Conservation (phyloP, 805 yeast species). For the Saccharomyces kudriavzevii region DNA sequence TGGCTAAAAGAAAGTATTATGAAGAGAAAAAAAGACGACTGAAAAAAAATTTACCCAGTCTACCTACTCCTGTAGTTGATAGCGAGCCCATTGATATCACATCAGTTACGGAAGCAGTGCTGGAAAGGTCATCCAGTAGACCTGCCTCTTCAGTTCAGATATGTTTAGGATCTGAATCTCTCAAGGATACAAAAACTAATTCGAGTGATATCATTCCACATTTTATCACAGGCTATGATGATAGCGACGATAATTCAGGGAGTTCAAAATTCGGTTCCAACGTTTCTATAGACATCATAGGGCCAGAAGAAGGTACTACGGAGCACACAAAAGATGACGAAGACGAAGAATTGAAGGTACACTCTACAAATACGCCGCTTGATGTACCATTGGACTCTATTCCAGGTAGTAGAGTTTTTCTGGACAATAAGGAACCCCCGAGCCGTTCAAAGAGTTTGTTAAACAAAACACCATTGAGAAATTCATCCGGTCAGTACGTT, state of each 20-base stretch:
- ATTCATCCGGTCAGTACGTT: slow-evolving; percentile 1
- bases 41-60: slow-evolving; percentile 19
- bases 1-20: slow-evolving; percentile 59
- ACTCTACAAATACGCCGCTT: slow-evolving; percentile 15
- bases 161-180: neutral
- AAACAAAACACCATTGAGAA: slow-evolving; percentile 21
- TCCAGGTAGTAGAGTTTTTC: slow-evolving; percentile 3
- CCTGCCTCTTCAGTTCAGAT: slow-evolving; percentile 14
- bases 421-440: neutral
- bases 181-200: slow-evolving; percentile 1
- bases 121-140: slow-evolving; percentile 17
- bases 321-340: neutral
- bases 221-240: neutral
- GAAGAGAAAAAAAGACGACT: slow-evolving; percentile 26
- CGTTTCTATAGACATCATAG: slow-evolving; percentile 1
- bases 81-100: slow-evolving; percentile 1
- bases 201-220: slow-evolving; percentile 5
- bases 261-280: slow-evolving; percentile 9
- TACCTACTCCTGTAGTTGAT: slow-evolving; percentile 7
- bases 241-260: slow-evolving; percentile 3
- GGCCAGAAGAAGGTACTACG: neutral
- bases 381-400: slow-evolving; percentile 21
- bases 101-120: slow-evolving; percentile 4
- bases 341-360: slow-evolving; percentile 3
- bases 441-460: slow-evolving; percentile 3